Evolutionary conservation across 2,329 filamentous ascomycete species (phyloP).

Genomic region (Ramichloridium luteum): DNA sequence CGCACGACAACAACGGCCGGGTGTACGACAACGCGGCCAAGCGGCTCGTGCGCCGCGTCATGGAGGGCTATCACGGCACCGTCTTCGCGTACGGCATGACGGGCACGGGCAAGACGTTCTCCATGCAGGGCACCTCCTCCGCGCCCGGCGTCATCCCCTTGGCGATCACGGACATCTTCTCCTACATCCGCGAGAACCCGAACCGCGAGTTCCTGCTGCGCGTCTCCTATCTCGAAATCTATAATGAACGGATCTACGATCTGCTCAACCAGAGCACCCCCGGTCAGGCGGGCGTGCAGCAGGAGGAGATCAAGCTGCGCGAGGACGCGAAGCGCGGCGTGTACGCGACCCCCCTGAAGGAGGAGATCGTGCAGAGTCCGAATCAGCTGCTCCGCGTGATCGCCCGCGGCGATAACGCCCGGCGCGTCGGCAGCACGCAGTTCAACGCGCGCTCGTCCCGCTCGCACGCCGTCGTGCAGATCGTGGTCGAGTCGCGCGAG

Average conservation of each 20-base stretch:
- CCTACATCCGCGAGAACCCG: conserved; percentile 93
- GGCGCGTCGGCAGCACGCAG: conserved; percentile 85
- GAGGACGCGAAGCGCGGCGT: conserved; percentile 95
- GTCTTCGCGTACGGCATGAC: conserved; percentile 99
- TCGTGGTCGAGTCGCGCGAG: conserved; percentile 93
- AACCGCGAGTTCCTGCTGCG: conserved; percentile 86
- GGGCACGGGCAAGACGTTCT: conserved; percentile 96
- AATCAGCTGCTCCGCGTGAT: conserved; percentile 92
- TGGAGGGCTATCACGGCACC: conserved; percentile 98
- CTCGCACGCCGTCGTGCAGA: conserved; percentile 96
- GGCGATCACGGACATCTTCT: conserved; percentile 97
- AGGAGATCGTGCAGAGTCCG: conserved; percentile 96
- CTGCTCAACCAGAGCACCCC: conserved; percentile 61
- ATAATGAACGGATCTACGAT: conserved; percentile 96
- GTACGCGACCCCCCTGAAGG: conserved; percentile 89
- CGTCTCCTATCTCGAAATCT: conserved; percentile 97
- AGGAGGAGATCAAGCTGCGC: conserved; percentile 92
- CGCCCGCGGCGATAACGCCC: conserved; percentile 79
- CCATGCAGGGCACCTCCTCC: conserved; percentile 94
- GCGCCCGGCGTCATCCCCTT: conserved; percentile 94
- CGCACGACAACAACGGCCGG: conserved; percentile 83
- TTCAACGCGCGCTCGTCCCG: conserved; percentile 95
- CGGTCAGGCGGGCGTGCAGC: conserved; percentile 46
- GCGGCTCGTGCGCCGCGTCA: conserved; percentile 84
- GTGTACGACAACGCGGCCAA: conserved; percentile 94